Evolutionary conservation across 164 flowering plant species (phyloP), one percentile per base, ranked within the genome.

Genomic region (Buxus sempervirens): DNA sequence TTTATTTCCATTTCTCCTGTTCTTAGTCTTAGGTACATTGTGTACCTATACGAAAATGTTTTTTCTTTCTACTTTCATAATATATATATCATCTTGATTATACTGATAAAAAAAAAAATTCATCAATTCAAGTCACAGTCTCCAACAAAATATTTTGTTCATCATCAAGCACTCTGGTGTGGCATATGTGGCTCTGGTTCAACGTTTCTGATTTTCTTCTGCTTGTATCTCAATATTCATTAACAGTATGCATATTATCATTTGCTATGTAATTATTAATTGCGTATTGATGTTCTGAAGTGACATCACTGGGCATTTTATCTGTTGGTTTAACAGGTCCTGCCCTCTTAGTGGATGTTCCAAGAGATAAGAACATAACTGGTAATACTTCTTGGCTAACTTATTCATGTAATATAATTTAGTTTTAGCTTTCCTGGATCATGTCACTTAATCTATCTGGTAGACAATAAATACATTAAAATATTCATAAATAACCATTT

Each of bases 291-390:
- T 67, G 8, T 9, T 6, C 19, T 55, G 38, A 62, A 27, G 20
- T 19, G 55, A 49, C 25, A 19, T 21, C 14, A 26, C 63, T 67
- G 63, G 59, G 26, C 18, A 14, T 42, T 26, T 48, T 64, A 22
- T 69, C 12, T 76, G 23, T 58, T 77, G 65, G 15, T 74, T 62
- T 27, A 22, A 67, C 78, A 90, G 98, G 98, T 71, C 89, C 85
- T 53, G 97, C 90, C 16, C 73, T 94, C 62, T 61, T 94, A 42
- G 96, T 94, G 79, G 97, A 94, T 83, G 97, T 91, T 78, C 96
- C 98, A n/a, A 86, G 89, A 75, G 86, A 91, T 77, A 81, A 75
- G 66, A 91, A 94, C 75, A 82, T 94, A 67, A 94, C 98, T 22
- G 98, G 97, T 91, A 62, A 28, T 23, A 41, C 28, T 38, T 6